These are phyloP conservation scores for Mitragyna speciosa DNA, from an alignment of 257 asterid genomes.

Conservation along the genomic window DNA sequence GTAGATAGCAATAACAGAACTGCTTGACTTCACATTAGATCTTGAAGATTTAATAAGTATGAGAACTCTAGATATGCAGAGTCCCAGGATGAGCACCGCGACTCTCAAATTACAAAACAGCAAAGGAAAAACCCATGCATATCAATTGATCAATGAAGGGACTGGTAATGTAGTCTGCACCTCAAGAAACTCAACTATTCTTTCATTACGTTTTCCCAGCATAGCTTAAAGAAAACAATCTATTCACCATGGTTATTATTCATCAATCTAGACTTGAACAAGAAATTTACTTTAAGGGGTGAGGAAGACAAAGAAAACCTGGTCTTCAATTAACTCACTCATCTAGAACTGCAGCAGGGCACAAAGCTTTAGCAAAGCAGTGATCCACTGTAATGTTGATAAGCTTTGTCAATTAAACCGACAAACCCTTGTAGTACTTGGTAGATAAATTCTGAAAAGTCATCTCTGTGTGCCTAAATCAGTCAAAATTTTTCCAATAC, in stretches of 20 bases:
- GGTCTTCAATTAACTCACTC: background rate
- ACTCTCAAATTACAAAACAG: too few species aligned
- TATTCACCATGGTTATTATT: background rate
- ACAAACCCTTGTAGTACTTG: background rate
- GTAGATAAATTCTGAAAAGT: background rate
- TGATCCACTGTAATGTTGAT: background rate
- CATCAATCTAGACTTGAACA: background rate
- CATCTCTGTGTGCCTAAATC: background rate
- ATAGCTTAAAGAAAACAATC: background rate
- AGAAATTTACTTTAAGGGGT: background rate
- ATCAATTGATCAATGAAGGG: background rate
- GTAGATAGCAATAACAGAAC: background rate
- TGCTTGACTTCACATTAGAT: background rate
- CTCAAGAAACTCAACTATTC: background rate
- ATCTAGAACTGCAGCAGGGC: background rate
- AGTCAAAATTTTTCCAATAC: slow-evolving; percentile 56
- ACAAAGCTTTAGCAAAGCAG: background rate
- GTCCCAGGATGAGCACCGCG: too few species aligned
- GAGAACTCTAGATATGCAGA: background rate
- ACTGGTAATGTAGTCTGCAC: background rate
- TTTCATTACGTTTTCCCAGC: background rate
- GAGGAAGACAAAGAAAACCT: background rate
- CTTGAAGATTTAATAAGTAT: background rate
- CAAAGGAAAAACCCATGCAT: background rate
- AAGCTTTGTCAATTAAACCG: background rate